Percentiles rank a stretch among this genome's conserved stretches.
These are phyloP conservation scores for Lizanozyma gosingica DNA, from an alignment of 1,139 yeast genomes.

Conservation along the genomic window DNA sequence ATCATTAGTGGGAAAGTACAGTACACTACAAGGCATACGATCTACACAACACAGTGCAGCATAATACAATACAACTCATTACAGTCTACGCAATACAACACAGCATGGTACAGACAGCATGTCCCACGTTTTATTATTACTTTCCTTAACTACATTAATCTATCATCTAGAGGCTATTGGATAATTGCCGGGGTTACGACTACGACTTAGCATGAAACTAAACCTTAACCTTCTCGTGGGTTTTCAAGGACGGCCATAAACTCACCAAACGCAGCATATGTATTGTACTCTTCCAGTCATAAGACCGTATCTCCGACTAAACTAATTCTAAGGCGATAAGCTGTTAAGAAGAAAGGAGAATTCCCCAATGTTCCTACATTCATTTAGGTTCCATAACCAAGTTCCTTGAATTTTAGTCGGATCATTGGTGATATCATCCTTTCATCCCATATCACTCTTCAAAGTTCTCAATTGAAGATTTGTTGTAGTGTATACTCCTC, in stretches of 20 bases:
- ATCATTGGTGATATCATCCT: constrained; percentile 26
- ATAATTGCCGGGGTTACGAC: constrained; percentile 26
- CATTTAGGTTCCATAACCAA: constrained; percentile 26
- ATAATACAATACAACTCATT: no score
- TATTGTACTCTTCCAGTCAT: constrained; percentile 21
- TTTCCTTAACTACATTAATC: constrained; percentile 24
- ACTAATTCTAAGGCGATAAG: constrained; percentile 19
- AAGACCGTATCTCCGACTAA: constrained; percentile 22
- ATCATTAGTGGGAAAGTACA: no score
- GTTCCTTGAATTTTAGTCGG: constrained; percentile 29
- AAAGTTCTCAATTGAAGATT: constrained; percentile 25
- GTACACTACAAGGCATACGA: no score
- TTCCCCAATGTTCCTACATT: constrained; percentile 26
- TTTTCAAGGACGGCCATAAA: constrained; percentile 23
- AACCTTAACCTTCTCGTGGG: constrained; percentile 21
- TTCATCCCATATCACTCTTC: constrained; percentile 28
- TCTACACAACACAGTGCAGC: no score
- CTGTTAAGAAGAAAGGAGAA: constrained; percentile 22
- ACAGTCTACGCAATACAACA: no score
- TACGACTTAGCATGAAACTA: constrained; percentile 24
- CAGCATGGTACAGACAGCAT: no score
- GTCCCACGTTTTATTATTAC: no score
- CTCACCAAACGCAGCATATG: constrained; percentile 24
- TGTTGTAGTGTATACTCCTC: no score
- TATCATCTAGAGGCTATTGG: constrained; percentile 26